Conservation (phyloP, 1,284 basidiomycete genomes). For the Paramarasmius palmivorus region DNA sequence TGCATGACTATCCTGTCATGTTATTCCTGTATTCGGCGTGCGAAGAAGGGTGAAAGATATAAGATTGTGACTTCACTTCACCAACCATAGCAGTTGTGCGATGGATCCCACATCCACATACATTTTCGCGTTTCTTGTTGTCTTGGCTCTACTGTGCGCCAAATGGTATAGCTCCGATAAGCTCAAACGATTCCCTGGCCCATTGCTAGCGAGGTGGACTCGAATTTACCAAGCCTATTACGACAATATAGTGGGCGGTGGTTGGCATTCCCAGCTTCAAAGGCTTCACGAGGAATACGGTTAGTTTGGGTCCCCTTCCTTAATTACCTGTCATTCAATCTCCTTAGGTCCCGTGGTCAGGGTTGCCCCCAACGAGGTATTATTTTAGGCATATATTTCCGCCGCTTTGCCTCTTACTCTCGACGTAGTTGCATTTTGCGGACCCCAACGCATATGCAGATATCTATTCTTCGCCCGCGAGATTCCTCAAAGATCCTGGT, state of each 20-base stretch:
- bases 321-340: neutral
- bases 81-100: no score
- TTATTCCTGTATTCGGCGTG: no score
- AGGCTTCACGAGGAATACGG: slow-evolving; percentile 11
- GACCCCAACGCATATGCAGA: slow-evolving; percentile 27
- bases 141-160: no score
- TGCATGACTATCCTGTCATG: no score
- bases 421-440: slow-evolving; percentile 31
- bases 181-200: slow-evolving; percentile 8
- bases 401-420: neutral
- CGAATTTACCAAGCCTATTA: slow-evolving; percentile 11
- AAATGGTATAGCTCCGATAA: no score
- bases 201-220: slow-evolving; percentile 7
- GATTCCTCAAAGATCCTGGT: slow-evolving; percentile 27
- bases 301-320: neutral
- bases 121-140: no score
- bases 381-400: slow-evolving; percentile 1
- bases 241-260: slow-evolving; percentile 11
- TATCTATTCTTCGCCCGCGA: slow-evolving; percentile 27
- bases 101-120: no score
- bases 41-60: no score
- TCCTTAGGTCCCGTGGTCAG: slow-evolving; percentile 23
- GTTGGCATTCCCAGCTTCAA: slow-evolving; percentile 8
- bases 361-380: slow-evolving; percentile 25
- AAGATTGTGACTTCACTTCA: no score